Base-by-base conservation (phyloP, 805 yeast species). In the Candida ipomoeae region DNA sequence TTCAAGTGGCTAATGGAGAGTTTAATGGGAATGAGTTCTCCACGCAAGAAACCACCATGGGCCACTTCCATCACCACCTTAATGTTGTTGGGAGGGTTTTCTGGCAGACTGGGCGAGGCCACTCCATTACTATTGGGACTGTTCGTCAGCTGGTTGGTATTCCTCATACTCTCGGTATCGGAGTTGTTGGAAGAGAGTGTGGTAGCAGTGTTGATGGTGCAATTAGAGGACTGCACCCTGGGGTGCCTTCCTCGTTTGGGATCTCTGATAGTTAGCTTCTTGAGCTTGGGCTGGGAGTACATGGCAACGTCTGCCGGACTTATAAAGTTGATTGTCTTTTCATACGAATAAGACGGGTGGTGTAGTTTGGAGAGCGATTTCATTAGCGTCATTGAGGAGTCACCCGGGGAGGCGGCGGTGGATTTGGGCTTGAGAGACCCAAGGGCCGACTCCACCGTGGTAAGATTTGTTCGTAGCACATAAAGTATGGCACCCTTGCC, bases 401-500 rank as follows among this genome's bases (percentile, higher is more conserved):
- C 32, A 37, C 29, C 48, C 7, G 18, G 18, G 21, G 48, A 15
- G 14, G 40, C 35, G 39, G 31, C 35, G 8, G 26, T 5, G 4
- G 48, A 14, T 11, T 21, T 44, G 20, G 44, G n/a, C 11, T 35
- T 20, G 41, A 21, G 20, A n/a, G 36, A 29, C 20, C n/a, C 43
- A 29, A 51, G 51, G 44, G 47, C 48, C n/a, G 49, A 15, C 21
- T 56, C 58, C n/a, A 48, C 48, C n/a, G 51, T 45, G 11, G 46
- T 35, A 11, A 73, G 64, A 3, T 82, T 71, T 10, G 85, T 84
- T 44, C 80, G 77, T 41, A 90, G 69, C 32, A 69, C 67, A 64
- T 90, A 90, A 3, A 78, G 65, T 14, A 90, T 87, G 17, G 88
- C 79, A n/a, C 97, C 97, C 59, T 83, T 82, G 57, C 91, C 96